These are phyloP conservation scores for Globisporangium okanoganense DNA, from an alignment of 352 stramenopile species.

Conservation along the genomic window DNA sequence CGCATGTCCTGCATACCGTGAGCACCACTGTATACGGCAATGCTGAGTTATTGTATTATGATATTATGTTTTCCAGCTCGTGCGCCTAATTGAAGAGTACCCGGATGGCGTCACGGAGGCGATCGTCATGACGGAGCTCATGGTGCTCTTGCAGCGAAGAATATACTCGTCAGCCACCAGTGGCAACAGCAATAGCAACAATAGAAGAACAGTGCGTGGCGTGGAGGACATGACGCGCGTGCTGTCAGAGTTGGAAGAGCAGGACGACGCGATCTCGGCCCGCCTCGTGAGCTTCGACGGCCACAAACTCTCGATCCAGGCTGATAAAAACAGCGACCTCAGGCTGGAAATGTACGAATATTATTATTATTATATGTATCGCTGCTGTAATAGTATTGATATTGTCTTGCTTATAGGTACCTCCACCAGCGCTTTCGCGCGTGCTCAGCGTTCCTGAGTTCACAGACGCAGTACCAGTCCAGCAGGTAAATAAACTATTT, in stretches of 20 bases:
- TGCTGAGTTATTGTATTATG: too few relatives aligned
- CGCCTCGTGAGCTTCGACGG: slow-evolving; percentile 28
- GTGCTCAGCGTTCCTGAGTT: slow-evolving; percentile 34
- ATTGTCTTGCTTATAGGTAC: too few relatives aligned
- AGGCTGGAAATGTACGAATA: slow-evolving; percentile 22
- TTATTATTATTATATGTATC: slow-evolving; percentile 2
- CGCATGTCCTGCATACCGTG: background rate
- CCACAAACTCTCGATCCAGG: slow-evolving; percentile 36
- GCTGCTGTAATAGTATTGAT: too few relatives aligned
- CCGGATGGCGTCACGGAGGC: slow-evolving; percentile 65
- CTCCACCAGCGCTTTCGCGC: slow-evolving; percentile 58
- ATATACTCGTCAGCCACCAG: slow-evolving; percentile 2
- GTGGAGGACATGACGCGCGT: slow-evolving; percentile 30
- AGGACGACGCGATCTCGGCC: slow-evolving; percentile 29
- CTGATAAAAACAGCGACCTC: slow-evolving; percentile 20
- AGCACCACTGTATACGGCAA: too few relatives aligned
- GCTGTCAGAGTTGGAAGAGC: slow-evolving; percentile 35
- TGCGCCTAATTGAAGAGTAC: slow-evolving; percentile 59
- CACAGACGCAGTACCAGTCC: slow-evolving; percentile 12
- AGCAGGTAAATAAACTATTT: slow-evolving; percentile 14
- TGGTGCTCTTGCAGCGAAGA: slow-evolving; percentile 34
- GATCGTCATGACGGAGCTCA: slow-evolving; percentile 57
- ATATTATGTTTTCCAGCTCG: slow-evolving; percentile 21
- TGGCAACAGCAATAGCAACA: slow-evolving; percentile 9
- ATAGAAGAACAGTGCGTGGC: slow-evolving; percentile 26